Conservation (phyloP, 2,329 filamentous ascomycete genomes). For the Arthrobotrys pseudoclavata region DNA sequence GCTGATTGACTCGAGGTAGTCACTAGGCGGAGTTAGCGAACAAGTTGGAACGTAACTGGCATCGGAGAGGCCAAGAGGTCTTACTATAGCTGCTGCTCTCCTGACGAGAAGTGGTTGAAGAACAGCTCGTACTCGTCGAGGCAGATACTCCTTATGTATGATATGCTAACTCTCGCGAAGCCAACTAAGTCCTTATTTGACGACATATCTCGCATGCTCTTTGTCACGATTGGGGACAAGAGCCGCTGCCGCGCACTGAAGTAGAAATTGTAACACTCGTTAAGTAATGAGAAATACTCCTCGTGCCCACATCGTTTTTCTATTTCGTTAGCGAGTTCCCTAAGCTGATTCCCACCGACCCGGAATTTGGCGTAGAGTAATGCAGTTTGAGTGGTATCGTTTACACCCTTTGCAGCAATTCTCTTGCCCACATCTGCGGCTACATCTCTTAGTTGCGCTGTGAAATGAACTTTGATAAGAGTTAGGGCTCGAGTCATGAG, state of each 20-base stretch:
- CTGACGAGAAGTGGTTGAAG: constrained; percentile 62
- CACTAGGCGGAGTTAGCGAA: constrained; percentile 74
- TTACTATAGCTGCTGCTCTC: constrained; percentile 63
- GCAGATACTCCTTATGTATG: constrained; percentile 76
- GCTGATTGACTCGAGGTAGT: constrained; percentile 77
- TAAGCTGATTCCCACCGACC: constrained; percentile 75
- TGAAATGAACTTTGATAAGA: constrained; percentile 77
- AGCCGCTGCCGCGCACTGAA: constrained; percentile 62
- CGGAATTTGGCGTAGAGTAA: constrained; percentile 79
- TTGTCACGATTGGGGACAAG: constrained; percentile 61
- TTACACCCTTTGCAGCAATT: constrained; percentile 73
- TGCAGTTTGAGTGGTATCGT: constrained; percentile 79
- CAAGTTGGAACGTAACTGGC: background rate
- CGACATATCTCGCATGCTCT: constrained; percentile 68
- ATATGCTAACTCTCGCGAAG: constrained; percentile 75
- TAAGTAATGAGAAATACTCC: constrained; percentile 66
- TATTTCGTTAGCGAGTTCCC: constrained; percentile 76
- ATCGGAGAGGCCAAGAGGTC: background rate
- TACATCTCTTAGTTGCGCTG: constrained; percentile 74
- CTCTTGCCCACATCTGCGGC: constrained; percentile 75
- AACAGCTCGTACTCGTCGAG: constrained; percentile 77
- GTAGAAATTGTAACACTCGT: constrained; percentile 63
- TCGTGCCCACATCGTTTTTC: constrained; percentile 76
- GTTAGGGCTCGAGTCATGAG: constrained; percentile 74
- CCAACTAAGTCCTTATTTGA: constrained; percentile 75